Percentiles rank a stretch among this genome's conserved stretches.
These are phyloP conservation scores for Coemansia sp. DNA, from an alignment of 192 early-diverging fungal genomes.

Conservation along the genomic window DNA sequence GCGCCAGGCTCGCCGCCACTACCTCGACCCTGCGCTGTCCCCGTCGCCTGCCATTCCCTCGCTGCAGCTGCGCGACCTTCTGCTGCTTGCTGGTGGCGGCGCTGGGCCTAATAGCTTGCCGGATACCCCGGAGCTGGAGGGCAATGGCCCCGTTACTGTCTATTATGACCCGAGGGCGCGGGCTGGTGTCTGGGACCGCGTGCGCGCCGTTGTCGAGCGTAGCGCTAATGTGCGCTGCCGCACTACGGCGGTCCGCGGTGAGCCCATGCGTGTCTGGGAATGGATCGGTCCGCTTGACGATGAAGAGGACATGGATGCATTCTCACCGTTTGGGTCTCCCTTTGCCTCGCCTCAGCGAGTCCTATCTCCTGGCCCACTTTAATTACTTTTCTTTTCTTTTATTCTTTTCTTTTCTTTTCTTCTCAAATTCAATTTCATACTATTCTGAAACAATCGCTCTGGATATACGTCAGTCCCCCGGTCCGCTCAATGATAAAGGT, in stretches of 20 bases:
- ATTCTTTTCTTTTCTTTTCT: conserved; percentile 3
- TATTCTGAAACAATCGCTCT: conserved; percentile 44
- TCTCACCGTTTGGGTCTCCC: conserved; percentile 1
- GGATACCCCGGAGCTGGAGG: neutral
- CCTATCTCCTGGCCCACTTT: neutral
- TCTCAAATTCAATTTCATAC: conserved; percentile 20
- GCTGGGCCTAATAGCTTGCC: neutral
- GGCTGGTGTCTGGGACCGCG: conserved; percentile 61
- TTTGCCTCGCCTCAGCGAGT: conserved; percentile 16
- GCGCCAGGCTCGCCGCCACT: conserved; percentile 58
- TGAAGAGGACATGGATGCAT: conserved; percentile 18
- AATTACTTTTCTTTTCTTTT: neutral
- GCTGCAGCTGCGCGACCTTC: conserved; percentile 62
- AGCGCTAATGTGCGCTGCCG: conserved; percentile 64
- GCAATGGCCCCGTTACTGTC: neutral
- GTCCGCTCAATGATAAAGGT: conserved; percentile 27
- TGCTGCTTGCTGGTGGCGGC: conserved; percentile 36
- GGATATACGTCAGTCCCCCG: conserved; percentile 29
- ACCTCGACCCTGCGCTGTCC: conserved; percentile 58
- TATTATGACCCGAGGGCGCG: conserved; percentile 51
- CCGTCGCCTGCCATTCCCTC: conserved; percentile 56
- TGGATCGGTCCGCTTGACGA: conserved; percentile 61
- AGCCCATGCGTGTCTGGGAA: conserved; percentile 66
- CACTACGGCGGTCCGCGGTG: conserved; percentile 60
- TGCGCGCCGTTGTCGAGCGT: conserved; percentile 58